Percentiles rank a stretch among this genome's conserved stretches.
phyloP scores from a whole-genome alignment of 2,329 filamentous ascomycete genomes.

The Talaromyces sp. region DNA sequence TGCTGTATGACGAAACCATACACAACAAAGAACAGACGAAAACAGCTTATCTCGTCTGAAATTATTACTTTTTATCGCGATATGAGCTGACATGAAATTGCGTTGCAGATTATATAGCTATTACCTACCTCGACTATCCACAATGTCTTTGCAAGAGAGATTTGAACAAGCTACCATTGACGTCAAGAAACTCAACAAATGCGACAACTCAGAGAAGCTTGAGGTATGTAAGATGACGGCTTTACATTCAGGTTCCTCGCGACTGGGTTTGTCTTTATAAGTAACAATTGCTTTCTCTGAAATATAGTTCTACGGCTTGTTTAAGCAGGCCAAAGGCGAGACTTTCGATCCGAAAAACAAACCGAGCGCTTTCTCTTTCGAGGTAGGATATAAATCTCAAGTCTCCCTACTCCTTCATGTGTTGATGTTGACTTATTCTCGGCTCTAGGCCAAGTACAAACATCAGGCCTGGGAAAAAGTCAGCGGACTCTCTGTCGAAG shows the following conservation, averaged over 20 bases:
- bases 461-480: constrained; percentile 71
- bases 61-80: background rate
- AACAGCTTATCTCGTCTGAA: background rate
- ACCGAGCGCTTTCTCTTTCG: constrained; percentile 34
- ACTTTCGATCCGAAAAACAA: background rate
- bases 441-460: constrained; percentile 70
- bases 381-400: constrained; percentile 29
- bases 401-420: background rate
- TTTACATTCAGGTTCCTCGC: no score
- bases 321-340: constrained; percentile 31
- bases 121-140: background rate
- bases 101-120: background rate
- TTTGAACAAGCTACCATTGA: background rate
- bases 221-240: background rate
- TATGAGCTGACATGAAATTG: background rate
- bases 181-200: background rate
- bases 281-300: background rate
- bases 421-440: no score
- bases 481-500: constrained; percentile 50
- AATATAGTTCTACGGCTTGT: constrained; percentile 38
- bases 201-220: background rate
- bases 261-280: background rate
- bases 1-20: background rate
- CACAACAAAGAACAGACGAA: background rate
- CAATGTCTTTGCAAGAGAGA: constrained; percentile 8